These are phyloP conservation scores for Hortiboletus rubellus DNA, from an alignment of 1,284 basidiomycete genomes.

Conservation along the genomic window DNA sequence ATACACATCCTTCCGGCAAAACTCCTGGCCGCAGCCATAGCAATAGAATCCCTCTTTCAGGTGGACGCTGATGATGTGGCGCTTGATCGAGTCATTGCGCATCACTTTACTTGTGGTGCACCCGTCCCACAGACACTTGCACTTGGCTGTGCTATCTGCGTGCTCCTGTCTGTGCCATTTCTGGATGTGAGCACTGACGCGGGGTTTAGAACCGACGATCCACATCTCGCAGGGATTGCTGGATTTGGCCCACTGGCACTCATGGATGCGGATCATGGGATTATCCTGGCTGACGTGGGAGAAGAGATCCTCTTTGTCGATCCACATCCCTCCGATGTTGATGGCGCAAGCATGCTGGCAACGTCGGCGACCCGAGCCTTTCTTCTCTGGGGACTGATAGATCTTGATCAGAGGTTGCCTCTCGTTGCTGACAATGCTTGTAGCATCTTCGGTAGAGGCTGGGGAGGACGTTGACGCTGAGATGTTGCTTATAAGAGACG, in stretches of 20 bases:
- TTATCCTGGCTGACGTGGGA: too few species aligned
- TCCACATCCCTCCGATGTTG: neutral
- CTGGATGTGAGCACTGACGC: slow-evolving; percentile 4
- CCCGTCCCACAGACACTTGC: slow-evolving; percentile 1
- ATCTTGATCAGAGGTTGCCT: neutral
- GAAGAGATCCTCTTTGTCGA: slow-evolving; percentile 8
- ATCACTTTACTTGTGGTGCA: neutral
- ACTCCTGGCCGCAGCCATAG: neutral
- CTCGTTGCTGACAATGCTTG: neutral
- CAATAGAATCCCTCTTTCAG: slow-evolving; percentile 8
- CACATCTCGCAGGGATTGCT: slow-evolving; percentile 7
- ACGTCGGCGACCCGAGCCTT: neutral
- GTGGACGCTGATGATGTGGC: slow-evolving; percentile 13
- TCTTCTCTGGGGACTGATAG: neutral
- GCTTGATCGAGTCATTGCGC: slow-evolving; percentile 5
- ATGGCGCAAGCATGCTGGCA: neutral
- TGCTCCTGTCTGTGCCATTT: neutral
- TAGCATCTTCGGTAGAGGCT: neutral
- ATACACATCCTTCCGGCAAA: slow-evolving; percentile 12
- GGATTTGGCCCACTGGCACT: slow-evolving; percentile 7
- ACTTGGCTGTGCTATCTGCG: neutral
- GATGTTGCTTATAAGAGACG: too few species aligned
- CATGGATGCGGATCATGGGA: neutral
- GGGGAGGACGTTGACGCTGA: neutral
- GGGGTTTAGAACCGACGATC: neutral